Conservation (phyloP, 495 filamentous ascomycete genomes). For the Podospora conica region DNA sequence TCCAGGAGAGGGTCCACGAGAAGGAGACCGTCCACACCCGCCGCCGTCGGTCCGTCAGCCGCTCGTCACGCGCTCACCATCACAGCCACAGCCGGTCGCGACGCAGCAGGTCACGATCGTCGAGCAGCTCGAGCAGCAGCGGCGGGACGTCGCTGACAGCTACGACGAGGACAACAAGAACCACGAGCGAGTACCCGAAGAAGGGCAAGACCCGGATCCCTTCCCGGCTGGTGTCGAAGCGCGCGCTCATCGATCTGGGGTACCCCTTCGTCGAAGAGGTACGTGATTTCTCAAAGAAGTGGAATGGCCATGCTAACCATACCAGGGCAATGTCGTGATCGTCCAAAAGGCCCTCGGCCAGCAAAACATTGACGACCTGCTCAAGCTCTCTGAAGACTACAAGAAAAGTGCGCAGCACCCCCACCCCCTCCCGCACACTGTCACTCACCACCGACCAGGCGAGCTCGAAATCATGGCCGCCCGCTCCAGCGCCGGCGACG, state of each 20-base stretch:
- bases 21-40: constrained; percentile 41
- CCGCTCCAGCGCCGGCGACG: constrained; percentile 30
- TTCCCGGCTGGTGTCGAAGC: constrained; percentile 62
- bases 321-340: constrained; percentile 67
- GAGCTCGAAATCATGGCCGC: constrained; percentile 36
- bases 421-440: not conserved
- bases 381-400: constrained; percentile 71
- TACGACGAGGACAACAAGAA: constrained; percentile 16
- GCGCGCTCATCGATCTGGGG: constrained; percentile 72
- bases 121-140: constrained; percentile 40
- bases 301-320: constrained; percentile 22
- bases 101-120: constrained; percentile 33
- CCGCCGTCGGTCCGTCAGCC: constrained; percentile 29
- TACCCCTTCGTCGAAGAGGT: constrained; percentile 88
- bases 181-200: constrained; percentile 58
- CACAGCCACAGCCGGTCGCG: constrained; percentile 25
- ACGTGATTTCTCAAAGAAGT: constrained; percentile 11
- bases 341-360: constrained; percentile 78
- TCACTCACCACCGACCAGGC: constrained; percentile 21
- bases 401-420: constrained; percentile 39
- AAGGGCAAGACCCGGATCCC: constrained; percentile 87
- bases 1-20: constrained; percentile 42
- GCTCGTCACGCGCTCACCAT: constrained; percentile 29
- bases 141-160: constrained; percentile 38
- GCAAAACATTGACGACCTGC: constrained; percentile 82